Evolutionary conservation across 208 protist genomes (phyloP), one percentile per base, ranked within the genome.

Genomic region (Acanthamoeba royreba): DNA sequence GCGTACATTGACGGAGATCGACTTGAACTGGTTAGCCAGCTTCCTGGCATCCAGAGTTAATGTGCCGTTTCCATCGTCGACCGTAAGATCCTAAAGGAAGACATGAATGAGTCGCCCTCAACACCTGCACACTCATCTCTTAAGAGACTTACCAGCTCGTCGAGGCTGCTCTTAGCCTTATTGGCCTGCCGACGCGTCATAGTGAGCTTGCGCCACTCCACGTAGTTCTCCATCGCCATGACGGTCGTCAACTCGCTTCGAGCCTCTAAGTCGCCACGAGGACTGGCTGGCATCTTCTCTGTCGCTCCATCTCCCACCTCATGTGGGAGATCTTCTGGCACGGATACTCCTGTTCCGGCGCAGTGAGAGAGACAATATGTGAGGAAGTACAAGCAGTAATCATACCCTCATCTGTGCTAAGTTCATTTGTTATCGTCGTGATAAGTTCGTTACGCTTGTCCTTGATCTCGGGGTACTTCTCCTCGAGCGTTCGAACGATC

Each of bases 131-230:
- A 72, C 13, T 19, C 49, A 55, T 25, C 49, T 55, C 49, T 55
- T 9, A 55, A 55, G 19, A 5, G 46, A 38, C 35, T 40, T 35
- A 85, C 74, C 42, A 85, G 9, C 0, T 85, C 74, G 43, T 85
- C 74, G 19, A 85, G 7, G 43, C 46, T 53, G 43, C 25, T 42
- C 53, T 92, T 92, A 28, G 88, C 66, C 46, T 79, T 72, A 46
- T 92, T 92, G 61, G 88, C 88, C 58, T 83, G 88, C 0, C 88
- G 55, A 43, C 88, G 88, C 46, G 88, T 83, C 88, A 92, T 81
- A n/a, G 88, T 92, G 88, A 38, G 35, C 61, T 81, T 72, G 13
- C 88, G 88, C 88, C 88, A 92, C 40, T 92, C 88, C 61, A 52
- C 79, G 66, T 63, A 92, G 45, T 52, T 92, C 66, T 92, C 88